Conservation (phyloP, 768 basidiomycete genomes). For the Leccinum disarticulatum region DNA sequence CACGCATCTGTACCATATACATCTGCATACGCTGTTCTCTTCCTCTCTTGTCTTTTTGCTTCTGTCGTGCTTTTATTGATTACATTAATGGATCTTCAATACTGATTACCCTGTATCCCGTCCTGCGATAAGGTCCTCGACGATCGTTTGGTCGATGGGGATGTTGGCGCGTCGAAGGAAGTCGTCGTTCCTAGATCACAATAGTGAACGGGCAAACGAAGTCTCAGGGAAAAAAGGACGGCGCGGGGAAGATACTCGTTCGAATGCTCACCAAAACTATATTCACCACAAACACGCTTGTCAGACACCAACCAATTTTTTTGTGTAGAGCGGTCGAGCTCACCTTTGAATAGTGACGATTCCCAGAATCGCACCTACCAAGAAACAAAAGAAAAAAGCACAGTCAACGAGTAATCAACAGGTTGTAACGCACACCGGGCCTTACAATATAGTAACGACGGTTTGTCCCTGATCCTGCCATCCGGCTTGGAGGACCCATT, state of each 20-base stretch:
- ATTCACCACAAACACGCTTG: background rate
- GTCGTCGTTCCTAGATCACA: slow-evolving; percentile 46
- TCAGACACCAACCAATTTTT: background rate
- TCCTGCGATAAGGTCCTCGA: slow-evolving; percentile 38
- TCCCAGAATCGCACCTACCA: slow-evolving; percentile 83
- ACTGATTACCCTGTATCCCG: background rate
- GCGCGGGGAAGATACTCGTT: background rate
- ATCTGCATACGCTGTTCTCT: slow-evolving; percentile 19
- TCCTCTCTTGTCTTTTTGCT: background rate
- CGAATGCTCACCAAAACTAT: slow-evolving; percentile 49
- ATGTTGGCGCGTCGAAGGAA: slow-evolving; percentile 46
- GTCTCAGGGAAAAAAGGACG: background rate
- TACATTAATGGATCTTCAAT: slow-evolving; percentile 7
- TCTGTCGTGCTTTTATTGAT: slow-evolving; percentile 6
- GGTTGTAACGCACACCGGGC: slow-evolving; percentile 18
- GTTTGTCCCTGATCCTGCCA: slow-evolving; percentile 62
- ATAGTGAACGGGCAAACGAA: background rate
- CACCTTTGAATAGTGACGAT: slow-evolving; percentile 91
- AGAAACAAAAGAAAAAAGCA: background rate
- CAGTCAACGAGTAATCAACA: background rate
- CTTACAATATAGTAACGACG: slow-evolving; percentile 83
- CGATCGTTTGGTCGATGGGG: slow-evolving; percentile 39
- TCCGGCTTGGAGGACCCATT: slow-evolving; percentile 67
- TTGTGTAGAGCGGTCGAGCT: background rate
- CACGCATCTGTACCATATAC: slow-evolving; percentile 33